phyloP scores from a whole-genome alignment of 83 land plant genomes.

The Picea mariana region DNA sequence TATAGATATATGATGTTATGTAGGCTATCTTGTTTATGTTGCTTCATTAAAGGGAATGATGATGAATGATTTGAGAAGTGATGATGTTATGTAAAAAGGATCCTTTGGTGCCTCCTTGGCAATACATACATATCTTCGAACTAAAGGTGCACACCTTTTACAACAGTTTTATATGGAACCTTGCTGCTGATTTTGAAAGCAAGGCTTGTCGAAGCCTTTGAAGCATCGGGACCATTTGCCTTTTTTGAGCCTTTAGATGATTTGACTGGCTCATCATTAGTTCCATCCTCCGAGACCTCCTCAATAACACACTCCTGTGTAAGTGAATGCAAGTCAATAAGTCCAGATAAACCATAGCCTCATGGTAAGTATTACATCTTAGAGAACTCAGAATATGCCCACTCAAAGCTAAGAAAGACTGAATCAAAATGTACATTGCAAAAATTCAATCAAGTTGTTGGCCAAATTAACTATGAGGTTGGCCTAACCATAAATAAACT shows the following conservation, averaged over 20 bases:
- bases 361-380: slow-evolving; percentile 1
- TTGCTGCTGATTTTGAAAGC: slow-evolving; percentile 84
- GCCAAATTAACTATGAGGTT: background rate
- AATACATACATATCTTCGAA: too few species aligned
- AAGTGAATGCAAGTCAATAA: slow-evolving; percentile 4
- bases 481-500: background rate
- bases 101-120: too few species aligned
- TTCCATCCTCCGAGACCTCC: slow-evolving; percentile 66
- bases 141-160: slow-evolving; percentile 68
- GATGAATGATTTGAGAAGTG: too few species aligned
- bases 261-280: slow-evolving; percentile 52
- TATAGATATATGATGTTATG: too few species aligned
- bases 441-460: background rate
- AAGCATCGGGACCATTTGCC: slow-evolving; percentile 65
- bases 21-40: too few species aligned
- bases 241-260: slow-evolving; percentile 59
- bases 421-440: too few species aligned
- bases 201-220: slow-evolving; percentile 45
- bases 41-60: too few species aligned
- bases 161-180: slow-evolving; percentile 87
- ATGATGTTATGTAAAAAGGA: too few species aligned
- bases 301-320: slow-evolving; percentile 89
- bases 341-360: background rate
- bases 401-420: background rate
- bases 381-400: background rate